Percentiles rank a stretch among this genome's conserved stretches.
These are phyloP conservation scores for Hyaloscypha bicolor DNA, from an alignment of 495 filamentous ascomycete genomes.

Conservation along the genomic window DNA sequence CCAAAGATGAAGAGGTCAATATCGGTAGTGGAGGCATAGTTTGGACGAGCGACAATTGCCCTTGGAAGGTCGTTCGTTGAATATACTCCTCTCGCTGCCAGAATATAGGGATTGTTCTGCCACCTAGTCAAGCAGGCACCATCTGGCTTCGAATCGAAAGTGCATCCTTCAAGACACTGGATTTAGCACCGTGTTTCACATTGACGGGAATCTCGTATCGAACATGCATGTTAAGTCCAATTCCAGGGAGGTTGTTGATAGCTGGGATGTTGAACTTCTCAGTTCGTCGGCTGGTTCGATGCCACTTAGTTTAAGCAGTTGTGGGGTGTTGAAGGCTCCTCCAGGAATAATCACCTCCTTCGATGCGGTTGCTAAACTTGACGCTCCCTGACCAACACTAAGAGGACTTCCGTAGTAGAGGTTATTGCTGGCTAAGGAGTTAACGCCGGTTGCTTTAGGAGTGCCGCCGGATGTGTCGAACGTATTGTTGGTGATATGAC, in stretches of 20 bases:
- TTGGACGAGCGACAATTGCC: constrained; percentile 50
- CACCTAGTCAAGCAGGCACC: constrained; percentile 56
- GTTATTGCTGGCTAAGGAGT: constrained; percentile 59
- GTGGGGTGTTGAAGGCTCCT: constrained; percentile 63
- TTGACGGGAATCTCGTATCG: constrained; percentile 58
- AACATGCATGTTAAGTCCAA: constrained; percentile 67
- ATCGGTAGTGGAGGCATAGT: constrained; percentile 38
- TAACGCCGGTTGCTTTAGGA: constrained; percentile 61
- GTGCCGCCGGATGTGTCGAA: constrained; percentile 47
- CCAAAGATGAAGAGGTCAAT: constrained; percentile 57
- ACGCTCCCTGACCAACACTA: constrained; percentile 15
- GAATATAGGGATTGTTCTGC: constrained; percentile 31
- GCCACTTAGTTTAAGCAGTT: constrained; percentile 65
- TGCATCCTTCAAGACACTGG: constrained; percentile 45
- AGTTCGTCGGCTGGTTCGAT: constrained; percentile 58
- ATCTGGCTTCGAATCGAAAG: constrained; percentile 39
- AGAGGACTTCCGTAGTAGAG: constrained; percentile 63
- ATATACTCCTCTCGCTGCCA: constrained; percentile 44
- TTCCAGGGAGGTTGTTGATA: constrained; percentile 56
- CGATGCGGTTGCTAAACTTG: constrained; percentile 49
- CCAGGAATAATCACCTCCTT: constrained; percentile 66
- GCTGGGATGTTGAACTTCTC: constrained; percentile 49
- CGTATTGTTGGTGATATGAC: constrained; percentile 59
- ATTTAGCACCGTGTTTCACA: constrained; percentile 43
- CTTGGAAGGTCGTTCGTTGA: constrained; percentile 49